phyloP scores from a whole-genome alignment of 2,329 filamentous ascomycete species.

The Phialemoniopsis sp. region DNA sequence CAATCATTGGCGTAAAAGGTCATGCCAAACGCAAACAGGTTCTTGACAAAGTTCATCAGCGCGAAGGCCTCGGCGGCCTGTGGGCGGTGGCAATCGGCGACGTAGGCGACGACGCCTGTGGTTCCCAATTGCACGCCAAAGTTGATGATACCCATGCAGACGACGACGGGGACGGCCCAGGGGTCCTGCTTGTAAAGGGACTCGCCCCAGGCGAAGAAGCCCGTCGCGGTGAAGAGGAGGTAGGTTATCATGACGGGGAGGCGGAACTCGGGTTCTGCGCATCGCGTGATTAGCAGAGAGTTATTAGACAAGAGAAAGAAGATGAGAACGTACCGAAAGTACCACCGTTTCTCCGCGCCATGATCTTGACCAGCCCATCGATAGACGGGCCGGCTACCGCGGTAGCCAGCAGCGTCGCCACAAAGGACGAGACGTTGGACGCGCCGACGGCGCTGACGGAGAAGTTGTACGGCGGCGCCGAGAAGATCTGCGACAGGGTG shows the following conservation, averaged over 20 bases:
- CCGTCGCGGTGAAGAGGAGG: slow-evolving; percentile 25
- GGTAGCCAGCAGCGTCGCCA: slow-evolving; percentile 25
- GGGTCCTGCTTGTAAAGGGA: slow-evolving; percentile 13
- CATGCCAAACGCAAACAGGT: slow-evolving; percentile 29
- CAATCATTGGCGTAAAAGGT: slow-evolving; percentile 33
- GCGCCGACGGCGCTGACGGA: slow-evolving; percentile 26
- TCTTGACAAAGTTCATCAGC: slow-evolving; percentile 32
- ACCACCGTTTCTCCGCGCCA: slow-evolving; percentile 27
- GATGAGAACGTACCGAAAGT: slow-evolving; percentile 18
- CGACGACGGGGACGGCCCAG: slow-evolving; percentile 22
- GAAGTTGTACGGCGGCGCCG: slow-evolving; percentile 28
- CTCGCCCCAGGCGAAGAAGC: slow-evolving; percentile 28
- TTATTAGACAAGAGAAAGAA: background rate
- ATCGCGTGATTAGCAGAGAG: too few species aligned
- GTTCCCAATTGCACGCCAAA: slow-evolving; percentile 29
- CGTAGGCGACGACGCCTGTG: slow-evolving; percentile 29
- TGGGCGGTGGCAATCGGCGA: slow-evolving; percentile 30
- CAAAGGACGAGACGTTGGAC: slow-evolving; percentile 24
- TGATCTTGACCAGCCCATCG: slow-evolving; percentile 24
- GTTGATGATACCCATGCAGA: slow-evolving; percentile 25
- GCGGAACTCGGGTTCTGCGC: slow-evolving; percentile 29
- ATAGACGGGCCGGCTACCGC: slow-evolving; percentile 23
- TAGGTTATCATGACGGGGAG: slow-evolving; percentile 28
- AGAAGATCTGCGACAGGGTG: slow-evolving; percentile 28
- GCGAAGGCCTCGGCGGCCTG: slow-evolving; percentile 31